phyloP scores from a whole-genome alignment of 2,329 filamentous ascomycete genomes.

The Zalaria obscura region DNA sequence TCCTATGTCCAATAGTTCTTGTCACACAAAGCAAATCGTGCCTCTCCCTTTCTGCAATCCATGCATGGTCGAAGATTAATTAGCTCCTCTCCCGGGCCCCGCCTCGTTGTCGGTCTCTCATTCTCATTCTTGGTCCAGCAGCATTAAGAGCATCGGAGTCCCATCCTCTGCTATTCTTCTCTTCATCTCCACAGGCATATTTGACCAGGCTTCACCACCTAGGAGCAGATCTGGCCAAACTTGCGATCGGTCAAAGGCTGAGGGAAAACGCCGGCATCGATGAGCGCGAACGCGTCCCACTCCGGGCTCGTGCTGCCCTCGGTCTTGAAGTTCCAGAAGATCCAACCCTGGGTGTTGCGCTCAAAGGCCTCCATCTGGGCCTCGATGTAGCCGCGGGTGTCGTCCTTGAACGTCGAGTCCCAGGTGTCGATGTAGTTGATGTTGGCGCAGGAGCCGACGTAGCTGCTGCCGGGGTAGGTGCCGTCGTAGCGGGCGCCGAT shows the following conservation, averaged over 20 bases:
- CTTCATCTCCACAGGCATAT: too few species aligned
- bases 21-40: too few species aligned
- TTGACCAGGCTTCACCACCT: too few species aligned
- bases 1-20: too few species aligned
- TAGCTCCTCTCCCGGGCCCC: too few species aligned
- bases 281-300: slow-evolving; percentile 37
- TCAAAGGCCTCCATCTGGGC: slow-evolving; percentile 41
- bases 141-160: too few species aligned
- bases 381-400: slow-evolving; percentile 38
- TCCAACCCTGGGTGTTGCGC: slow-evolving; percentile 35
- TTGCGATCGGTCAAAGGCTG: slow-evolving; percentile 20
- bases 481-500: slow-evolving; percentile 48
- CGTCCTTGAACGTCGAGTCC: slow-evolving; percentile 27
- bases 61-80: too few species aligned
- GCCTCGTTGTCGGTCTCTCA: too few species aligned
- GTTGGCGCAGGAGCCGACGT: slow-evolving; percentile 40
- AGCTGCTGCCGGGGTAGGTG: slow-evolving; percentile 30
- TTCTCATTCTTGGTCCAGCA: too few species aligned
- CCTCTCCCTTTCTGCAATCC: too few species aligned
- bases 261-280: slow-evolving; percentile 38
- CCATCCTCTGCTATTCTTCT: too few species aligned
- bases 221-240: slow-evolving; percentile 15
- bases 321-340: slow-evolving; percentile 46
- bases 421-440: slow-evolving; percentile 37
- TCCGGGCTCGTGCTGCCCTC: slow-evolving; percentile 27